A percentile compares a stretch with the other conserved stretches of the same genome.
Evolutionary conservation across 2,329 filamentous ascomycete species (phyloP).

Genomic region (Alternaria panax): DNA sequence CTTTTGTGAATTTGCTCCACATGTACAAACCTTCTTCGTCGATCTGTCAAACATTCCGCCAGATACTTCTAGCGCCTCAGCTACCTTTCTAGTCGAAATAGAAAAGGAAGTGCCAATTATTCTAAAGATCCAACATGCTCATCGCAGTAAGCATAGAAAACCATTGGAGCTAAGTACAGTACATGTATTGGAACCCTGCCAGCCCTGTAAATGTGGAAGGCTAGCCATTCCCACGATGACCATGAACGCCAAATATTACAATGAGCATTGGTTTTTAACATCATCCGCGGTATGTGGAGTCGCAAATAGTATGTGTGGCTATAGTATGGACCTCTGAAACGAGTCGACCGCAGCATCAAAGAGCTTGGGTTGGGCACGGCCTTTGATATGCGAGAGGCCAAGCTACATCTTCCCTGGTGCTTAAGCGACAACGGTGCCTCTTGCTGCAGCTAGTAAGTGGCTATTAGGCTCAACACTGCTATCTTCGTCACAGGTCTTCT

Average conservation of each 20-base stretch:
- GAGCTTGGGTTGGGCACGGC: slow-evolving; percentile 19
- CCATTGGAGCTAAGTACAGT: background rate
- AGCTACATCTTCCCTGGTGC: background rate
- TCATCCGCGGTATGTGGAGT: background rate
- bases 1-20: background rate
- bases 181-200: background rate
- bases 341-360: slow-evolving; percentile 25
- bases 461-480: slow-evolving; percentile 13
- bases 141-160: background rate
- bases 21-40: no score
- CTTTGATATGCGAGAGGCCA: slow-evolving; percentile 10
- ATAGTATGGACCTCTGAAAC: slow-evolving; percentile 19
- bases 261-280: background rate
- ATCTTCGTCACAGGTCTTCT: slow-evolving; percentile 16
- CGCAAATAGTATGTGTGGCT: slow-evolving; percentile 12
- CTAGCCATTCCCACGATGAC: background rate
- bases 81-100: background rate
- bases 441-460: slow-evolving; percentile 2
- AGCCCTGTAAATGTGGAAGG: background rate
- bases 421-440: slow-evolving; percentile 8
- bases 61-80: background rate
- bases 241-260: background rate
- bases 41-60: no score
- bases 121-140: background rate
- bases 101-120: background rate